Conservation (phyloP, 1,139 yeast genomes). For the Blastobotrys illinoisensis region DNA sequence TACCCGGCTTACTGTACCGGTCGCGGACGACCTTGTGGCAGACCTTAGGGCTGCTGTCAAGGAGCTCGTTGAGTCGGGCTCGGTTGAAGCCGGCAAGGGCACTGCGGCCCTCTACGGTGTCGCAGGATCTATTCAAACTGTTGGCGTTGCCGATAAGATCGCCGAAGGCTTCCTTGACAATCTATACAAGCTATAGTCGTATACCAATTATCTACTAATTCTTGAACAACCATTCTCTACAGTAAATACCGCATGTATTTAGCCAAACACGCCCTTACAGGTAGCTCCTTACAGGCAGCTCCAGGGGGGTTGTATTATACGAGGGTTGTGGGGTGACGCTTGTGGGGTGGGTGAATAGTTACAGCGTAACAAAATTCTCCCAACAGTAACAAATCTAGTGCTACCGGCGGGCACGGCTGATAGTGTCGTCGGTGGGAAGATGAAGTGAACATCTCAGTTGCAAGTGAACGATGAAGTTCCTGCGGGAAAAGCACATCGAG, state of each 20-base stretch:
- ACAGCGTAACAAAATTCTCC: too few species aligned
- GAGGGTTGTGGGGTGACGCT: too few species aligned
- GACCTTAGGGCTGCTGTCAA: conserved; percentile 49
- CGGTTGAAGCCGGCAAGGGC: conserved; percentile 33
- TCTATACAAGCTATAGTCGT: conserved; percentile 47
- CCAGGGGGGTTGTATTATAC: too few species aligned
- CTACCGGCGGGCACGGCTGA: too few species aligned
- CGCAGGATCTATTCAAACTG: conserved; percentile 82
- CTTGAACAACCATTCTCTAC: too few species aligned
- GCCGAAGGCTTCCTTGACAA: conserved; percentile 78
- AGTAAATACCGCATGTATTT: too few species aligned
- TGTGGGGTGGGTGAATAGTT: too few species aligned
- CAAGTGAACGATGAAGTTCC: conserved; percentile 14
- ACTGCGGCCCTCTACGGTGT: conserved; percentile 93
- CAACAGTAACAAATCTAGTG: too few species aligned
- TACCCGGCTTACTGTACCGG: conserved; percentile 62
- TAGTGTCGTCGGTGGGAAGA: neutral
- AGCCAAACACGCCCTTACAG: too few species aligned
- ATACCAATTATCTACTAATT: neutral
- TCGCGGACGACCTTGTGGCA: conserved; percentile 54
- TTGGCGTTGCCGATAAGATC: conserved; percentile 76
- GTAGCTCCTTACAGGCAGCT: too few species aligned
- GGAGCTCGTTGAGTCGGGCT: conserved; percentile 35
- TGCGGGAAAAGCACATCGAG: conserved; percentile 45
- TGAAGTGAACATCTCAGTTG: neutral